phyloP scores from a whole-genome alignment of 805 yeast genomes.

The Jamesozyma rosinii region DNA sequence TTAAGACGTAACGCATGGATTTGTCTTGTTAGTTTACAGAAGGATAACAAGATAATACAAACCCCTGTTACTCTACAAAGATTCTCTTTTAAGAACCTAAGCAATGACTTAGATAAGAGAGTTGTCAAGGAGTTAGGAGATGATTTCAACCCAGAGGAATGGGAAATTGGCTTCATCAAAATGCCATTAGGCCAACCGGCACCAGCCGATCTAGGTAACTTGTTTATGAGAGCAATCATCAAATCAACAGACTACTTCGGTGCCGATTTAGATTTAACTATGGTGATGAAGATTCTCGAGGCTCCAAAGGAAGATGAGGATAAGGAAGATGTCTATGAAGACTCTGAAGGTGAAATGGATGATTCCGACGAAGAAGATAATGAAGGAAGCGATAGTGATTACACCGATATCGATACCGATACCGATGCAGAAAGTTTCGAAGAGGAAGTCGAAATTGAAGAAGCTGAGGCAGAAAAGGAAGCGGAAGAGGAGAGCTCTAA shows the following conservation, averaged over 20 bases:
- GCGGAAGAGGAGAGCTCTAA: neutral
- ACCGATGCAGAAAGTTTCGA: constrained; percentile 28
- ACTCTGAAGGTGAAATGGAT: constrained; percentile 35
- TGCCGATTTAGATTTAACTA: constrained; percentile 62
- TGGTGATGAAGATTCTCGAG: constrained; percentile 59
- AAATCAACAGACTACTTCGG: constrained; percentile 76
- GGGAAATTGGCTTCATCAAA: constrained; percentile 61
- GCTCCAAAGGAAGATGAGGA: constrained; percentile 47
- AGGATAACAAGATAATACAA: constrained; percentile 73
- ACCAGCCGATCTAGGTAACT: constrained; percentile 60
- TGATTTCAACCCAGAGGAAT: constrained; percentile 30
- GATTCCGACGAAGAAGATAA: constrained; percentile 56
- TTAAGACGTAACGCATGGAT: constrained; percentile 47
- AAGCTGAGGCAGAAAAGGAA: neutral
- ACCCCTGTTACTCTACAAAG: constrained; percentile 35
- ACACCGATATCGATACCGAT: constrained; percentile 31
- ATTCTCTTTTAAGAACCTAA: constrained; percentile 23
- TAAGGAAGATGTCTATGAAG: constrained; percentile 49
- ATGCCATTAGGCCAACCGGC: constrained; percentile 66
- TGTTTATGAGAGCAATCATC: constrained; percentile 60
- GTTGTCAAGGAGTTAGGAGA: constrained; percentile 20
- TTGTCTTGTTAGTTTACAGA: constrained; percentile 60
- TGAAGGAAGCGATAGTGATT: constrained; percentile 31
- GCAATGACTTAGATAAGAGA: constrained; percentile 26
- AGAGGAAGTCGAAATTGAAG: neutral